phyloP scores from a whole-genome alignment of 1,284 basidiomycete genomes.

The Sporisorium sorghi region DNA sequence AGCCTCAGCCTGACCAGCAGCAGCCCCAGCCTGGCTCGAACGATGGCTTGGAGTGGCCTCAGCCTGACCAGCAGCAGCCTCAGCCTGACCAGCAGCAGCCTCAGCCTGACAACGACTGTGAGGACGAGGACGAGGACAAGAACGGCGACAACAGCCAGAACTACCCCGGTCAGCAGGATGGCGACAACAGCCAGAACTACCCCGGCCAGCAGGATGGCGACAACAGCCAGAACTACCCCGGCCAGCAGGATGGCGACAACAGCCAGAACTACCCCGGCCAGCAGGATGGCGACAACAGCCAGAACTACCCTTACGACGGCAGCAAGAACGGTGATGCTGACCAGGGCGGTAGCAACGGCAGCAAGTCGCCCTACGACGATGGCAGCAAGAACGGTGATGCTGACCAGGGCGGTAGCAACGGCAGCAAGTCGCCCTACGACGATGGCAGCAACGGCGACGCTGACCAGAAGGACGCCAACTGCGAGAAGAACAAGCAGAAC shows the following conservation, averaged over 20 bases:
- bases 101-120: not conserved
- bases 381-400: not conserved
- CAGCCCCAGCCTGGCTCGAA: not conserved
- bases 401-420: no score
- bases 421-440: not conserved
- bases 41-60: no score
- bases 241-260: no score
- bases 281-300: not conserved
- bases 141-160: not conserved
- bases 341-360: not conserved
- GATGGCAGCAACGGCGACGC: not conserved
- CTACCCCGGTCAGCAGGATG: no score
- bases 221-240: no score
- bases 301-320: not conserved
- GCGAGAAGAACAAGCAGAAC: constrained; percentile 13
- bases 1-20: not conserved
- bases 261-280: not conserved
- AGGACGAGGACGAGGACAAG: not conserved
- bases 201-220: no score
- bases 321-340: not conserved
- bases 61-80: no score
- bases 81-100: not conserved
- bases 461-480: constrained; percentile 1
- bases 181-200: no score
- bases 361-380: no score